phyloP scores from a whole-genome alignment of 306 rosid species.

The Castanopsis chinensis region DNA sequence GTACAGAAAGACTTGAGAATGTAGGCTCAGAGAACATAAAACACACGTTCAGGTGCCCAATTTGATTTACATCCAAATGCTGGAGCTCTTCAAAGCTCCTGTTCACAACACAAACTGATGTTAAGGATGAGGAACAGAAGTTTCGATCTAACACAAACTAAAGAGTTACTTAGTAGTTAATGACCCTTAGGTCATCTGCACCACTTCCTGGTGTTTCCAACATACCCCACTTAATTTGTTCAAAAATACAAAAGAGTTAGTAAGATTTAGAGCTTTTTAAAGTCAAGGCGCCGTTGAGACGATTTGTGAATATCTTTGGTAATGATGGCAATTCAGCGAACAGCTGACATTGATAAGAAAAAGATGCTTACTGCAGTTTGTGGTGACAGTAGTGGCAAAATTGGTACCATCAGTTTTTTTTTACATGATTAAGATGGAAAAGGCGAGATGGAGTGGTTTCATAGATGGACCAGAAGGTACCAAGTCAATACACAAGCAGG shows the following conservation, averaged over 20 bases:
- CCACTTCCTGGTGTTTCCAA: too few species aligned
- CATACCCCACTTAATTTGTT: too few species aligned
- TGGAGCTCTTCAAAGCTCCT: not conserved
- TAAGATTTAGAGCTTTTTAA: too few species aligned
- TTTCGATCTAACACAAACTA: not conserved
- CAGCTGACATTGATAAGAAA: too few species aligned
- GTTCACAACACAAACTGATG: not conserved
- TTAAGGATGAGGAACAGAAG: not conserved
- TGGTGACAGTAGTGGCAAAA: too few species aligned
- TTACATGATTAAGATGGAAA: not conserved
- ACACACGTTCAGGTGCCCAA: not conserved
- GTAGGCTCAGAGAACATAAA: not conserved
- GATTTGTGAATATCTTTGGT: too few species aligned
- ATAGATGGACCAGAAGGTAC: not conserved
- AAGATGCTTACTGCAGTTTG: too few species aligned
- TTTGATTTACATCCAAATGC: not conserved
- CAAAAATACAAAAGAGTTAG: too few species aligned
- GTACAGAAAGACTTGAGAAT: not conserved
- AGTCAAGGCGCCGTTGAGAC: too few species aligned
- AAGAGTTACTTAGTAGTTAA: not conserved
- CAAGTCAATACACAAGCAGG: not conserved
- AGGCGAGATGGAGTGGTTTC: not conserved
- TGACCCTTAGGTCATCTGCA: too few species aligned
- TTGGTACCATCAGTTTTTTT: too few species aligned
- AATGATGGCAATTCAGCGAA: too few species aligned